Base-by-base conservation (phyloP, 1,284 basidiomycete species). In the Vanrija sp. region DNA sequence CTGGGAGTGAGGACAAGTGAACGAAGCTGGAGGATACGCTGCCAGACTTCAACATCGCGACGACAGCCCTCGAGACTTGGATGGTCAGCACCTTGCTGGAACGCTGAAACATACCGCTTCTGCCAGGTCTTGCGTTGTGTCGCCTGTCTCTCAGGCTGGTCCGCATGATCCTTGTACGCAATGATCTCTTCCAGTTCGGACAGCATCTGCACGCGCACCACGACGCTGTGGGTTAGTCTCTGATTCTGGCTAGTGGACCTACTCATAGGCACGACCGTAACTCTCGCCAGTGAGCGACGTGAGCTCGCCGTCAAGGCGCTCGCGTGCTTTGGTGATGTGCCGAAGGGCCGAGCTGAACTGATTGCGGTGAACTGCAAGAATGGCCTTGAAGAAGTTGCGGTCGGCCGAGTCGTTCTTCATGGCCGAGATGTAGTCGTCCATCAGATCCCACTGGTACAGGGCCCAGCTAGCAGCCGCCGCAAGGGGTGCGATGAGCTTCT, bases 121-220 rank as follows among this genome's bases (percentile, higher is more conserved):
- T 93, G 90, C 93, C 93, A 97, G 0, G 93, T 96, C 75, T 86
- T 88, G 47, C 89, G 82, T 79, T 94, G 92, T 6, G 83, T 85
- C 55, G 79, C 81, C 68, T 92, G 92, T 27, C 93, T 84, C 61
- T 96, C 92, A 2, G 92, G 89, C 66, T 98, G 93, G 73, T 98
- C 93, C 18, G 87, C 87, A 67, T 86, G 85, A 73, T 93, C 87
- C 77, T 98, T 98, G 80, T 96, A 98, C 35, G 86, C 80, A 57
- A 98, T 94, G 63, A 98, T 97, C 72, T 99, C 96, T 70, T 99
- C 96, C 8, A 99, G 81, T 72, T 99, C 96, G 1, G 95, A 94
- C 18, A 99, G 81, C 91, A 98, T 97, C 76, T 99, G 96, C 1
- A 97, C 94, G 12, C 96, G 86, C 50, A 99, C 94, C 80, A 98